Percentiles rank a stretch among this genome's conserved stretches.
Evolutionary conservation across 164 flowering plant species (phyloP).

Genomic region (Vitis rotundifolia): DNA sequence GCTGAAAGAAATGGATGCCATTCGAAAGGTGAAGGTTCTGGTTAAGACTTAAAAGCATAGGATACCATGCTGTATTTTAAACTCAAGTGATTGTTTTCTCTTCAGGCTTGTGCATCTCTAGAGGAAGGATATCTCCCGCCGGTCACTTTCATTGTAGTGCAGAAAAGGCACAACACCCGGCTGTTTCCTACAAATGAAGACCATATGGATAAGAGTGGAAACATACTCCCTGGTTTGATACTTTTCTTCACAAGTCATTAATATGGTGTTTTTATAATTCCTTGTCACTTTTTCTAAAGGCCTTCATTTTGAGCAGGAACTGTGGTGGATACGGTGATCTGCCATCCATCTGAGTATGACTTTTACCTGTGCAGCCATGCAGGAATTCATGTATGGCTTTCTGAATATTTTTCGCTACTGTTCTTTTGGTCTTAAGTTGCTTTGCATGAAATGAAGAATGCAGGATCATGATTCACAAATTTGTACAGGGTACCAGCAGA

Average conservation of each 20-base stretch:
- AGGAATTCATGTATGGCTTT: slow-evolving; percentile 19
- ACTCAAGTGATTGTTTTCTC: neutral
- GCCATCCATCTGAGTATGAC: slow-evolving; percentile 18
- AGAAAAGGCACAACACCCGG: slow-evolving; percentile 68
- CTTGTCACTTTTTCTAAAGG: neutral
- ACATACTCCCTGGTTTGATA: slow-evolving; percentile 49
- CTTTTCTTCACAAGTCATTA: neutral
- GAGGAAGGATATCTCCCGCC: slow-evolving; percentile 59
- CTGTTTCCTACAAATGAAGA: slow-evolving; percentile 49
- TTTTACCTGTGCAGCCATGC: slow-evolving; percentile 25
- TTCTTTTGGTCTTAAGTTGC: neutral
- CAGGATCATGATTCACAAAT: too few species aligned
- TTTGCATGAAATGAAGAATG: too few species aligned
- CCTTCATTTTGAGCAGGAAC: slow-evolving; percentile 23
- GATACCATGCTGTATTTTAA: too few species aligned
- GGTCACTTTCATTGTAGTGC: slow-evolving; percentile 68
- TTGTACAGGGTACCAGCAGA: slow-evolving; percentile 69
- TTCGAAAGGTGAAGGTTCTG: slow-evolving; percentile 41
- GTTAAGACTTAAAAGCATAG: too few species aligned
- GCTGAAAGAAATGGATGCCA: slow-evolving; percentile 56
- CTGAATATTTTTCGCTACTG: too few species aligned
- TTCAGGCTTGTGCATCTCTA: slow-evolving; percentile 57
- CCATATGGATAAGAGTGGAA: slow-evolving; percentile 58
- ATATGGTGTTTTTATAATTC: neutral
- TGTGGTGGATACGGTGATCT: slow-evolving; percentile 19